Conservation (phyloP, 441 rosid genomes). For the Erodium chrysanthum region DNA sequence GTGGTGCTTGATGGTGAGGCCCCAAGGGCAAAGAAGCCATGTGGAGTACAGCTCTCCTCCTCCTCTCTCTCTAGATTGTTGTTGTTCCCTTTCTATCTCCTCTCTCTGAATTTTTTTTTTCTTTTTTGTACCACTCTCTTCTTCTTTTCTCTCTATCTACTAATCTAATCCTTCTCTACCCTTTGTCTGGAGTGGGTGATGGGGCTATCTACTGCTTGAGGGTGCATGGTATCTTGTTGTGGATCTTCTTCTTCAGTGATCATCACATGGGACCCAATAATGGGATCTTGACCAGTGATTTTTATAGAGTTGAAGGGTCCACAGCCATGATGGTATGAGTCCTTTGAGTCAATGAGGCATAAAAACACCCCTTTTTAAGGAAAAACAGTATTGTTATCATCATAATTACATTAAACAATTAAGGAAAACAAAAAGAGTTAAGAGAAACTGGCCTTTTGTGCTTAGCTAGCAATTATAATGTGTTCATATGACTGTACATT, state of each 20-base stretch:
- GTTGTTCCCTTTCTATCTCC: not conserved
- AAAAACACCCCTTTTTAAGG: not conserved
- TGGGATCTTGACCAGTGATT: slow-evolving; percentile 8
- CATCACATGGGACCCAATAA: slow-evolving; percentile 7
- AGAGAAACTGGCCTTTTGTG: not conserved
- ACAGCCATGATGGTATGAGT: not conserved
- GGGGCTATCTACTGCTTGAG: not conserved
- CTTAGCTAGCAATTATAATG: not conserved
- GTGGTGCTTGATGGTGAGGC: slow-evolving; percentile 30
- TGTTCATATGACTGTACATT: not conserved
- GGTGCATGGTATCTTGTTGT: not conserved
- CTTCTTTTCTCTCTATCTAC: not conserved
- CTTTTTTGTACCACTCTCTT: not conserved
- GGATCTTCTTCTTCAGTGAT: not conserved
- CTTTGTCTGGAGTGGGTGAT: slow-evolving; percentile 8
- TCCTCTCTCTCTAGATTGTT: slow-evolving; percentile 14
- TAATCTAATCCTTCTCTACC: slow-evolving; percentile 5
- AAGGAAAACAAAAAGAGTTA: not conserved
- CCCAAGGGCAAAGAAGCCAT: slow-evolving; percentile 44
- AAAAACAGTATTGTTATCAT: not conserved
- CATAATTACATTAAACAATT: slow-evolving; percentile 1
- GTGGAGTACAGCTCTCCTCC: slow-evolving; percentile 32
- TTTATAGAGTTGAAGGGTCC: not conserved
- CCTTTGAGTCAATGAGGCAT: not conserved
- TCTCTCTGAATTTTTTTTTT: slow-evolving; percentile 13